A percentile compares a stretch with the other conserved stretches of the same genome.
phyloP scores from a whole-genome alignment of 2,329 filamentous ascomycete species.

The Monilinia fructicola region DNA sequence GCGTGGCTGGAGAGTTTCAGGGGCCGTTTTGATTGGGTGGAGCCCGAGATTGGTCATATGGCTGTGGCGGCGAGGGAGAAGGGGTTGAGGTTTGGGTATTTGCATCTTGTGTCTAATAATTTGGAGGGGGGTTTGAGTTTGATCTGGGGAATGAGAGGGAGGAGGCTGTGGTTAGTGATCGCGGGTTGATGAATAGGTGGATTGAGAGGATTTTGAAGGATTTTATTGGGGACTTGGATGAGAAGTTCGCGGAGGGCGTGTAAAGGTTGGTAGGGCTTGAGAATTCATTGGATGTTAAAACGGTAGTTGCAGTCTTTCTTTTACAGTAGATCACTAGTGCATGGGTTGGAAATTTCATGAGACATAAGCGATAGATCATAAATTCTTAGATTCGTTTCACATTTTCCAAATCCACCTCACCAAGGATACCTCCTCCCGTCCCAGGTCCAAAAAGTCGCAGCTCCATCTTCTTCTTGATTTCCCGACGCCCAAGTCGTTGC shows the following conservation, averaged over 20 bases:
- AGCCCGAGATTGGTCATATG: constrained; percentile 13
- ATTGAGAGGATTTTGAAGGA: neutral
- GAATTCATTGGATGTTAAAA: neutral
- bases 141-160: constrained; percentile 13
- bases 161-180: neutral
- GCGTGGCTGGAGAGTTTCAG: neutral
- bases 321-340: too few species aligned
- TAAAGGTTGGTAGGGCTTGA: neutral
- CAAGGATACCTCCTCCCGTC: constrained; percentile 11
- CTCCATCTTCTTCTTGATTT: neutral
- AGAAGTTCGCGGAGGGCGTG: accelerated
- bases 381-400: neutral
- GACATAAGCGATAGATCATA: too few species aligned
- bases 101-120: constrained; percentile 15
- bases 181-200: neutral
- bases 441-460: constrained; percentile 12
- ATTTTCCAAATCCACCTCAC: neutral
- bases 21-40: neutral
- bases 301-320: neutral
- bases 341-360: too few species aligned
- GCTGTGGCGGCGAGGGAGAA: neutral
- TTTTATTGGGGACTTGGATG: neutral
- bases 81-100: neutral
- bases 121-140: constrained; percentile 5
- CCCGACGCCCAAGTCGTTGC: neutral